A percentile compares a stretch with the other conserved stretches of the same genome.
These are phyloP conservation scores for Suillus luteus DNA, from an alignment of 768 basidiomycete species.

Conservation along the genomic window DNA sequence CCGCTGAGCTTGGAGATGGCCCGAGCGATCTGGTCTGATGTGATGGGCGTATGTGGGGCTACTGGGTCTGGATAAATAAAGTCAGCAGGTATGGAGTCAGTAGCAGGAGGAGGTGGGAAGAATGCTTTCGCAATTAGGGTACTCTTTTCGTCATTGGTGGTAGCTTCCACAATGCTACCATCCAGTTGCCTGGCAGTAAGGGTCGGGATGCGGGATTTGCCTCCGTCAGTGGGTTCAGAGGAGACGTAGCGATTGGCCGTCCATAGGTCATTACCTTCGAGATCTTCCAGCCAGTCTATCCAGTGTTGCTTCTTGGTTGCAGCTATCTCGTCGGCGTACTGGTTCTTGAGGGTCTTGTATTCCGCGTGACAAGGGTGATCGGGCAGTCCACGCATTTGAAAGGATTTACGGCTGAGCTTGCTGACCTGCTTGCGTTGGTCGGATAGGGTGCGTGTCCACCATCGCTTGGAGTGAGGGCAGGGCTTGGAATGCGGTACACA, in stretches of 20 bases:
- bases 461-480: too few relatives aligned
- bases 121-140: background rate
- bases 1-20: slow-evolving; percentile 5
- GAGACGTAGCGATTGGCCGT: slow-evolving; percentile 22
- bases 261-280: slow-evolving; percentile 22
- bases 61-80: slow-evolving; percentile 30
- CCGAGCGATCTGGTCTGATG: slow-evolving; percentile 17
- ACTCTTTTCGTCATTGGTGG: slow-evolving; percentile 2
- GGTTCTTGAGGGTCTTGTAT: slow-evolving; percentile 13
- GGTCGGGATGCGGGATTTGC: background rate
- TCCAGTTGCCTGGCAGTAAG: background rate
- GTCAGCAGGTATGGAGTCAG: background rate
- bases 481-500: slow-evolving; percentile 21
- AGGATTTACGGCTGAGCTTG: slow-evolving; percentile 15
- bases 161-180: slow-evolving; percentile 44
- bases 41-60: slow-evolving; percentile 20
- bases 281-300: slow-evolving; percentile 27
- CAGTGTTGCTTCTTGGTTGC: slow-evolving; percentile 25
- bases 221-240: slow-evolving; percentile 1
- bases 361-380: slow-evolving; percentile 30
- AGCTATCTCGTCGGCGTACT: slow-evolving; percentile 19
- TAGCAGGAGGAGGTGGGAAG: background rate
- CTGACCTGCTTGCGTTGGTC: slow-evolving; percentile 18
- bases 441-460: slow-evolving; percentile 37
- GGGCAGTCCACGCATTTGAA: slow-evolving; percentile 5